A percentile compares a stretch with the other conserved stretches of the same genome.
Conservation (phyloP, 2,329 filamentous ascomycete genomes). For the Microcera coccophila region DNA sequence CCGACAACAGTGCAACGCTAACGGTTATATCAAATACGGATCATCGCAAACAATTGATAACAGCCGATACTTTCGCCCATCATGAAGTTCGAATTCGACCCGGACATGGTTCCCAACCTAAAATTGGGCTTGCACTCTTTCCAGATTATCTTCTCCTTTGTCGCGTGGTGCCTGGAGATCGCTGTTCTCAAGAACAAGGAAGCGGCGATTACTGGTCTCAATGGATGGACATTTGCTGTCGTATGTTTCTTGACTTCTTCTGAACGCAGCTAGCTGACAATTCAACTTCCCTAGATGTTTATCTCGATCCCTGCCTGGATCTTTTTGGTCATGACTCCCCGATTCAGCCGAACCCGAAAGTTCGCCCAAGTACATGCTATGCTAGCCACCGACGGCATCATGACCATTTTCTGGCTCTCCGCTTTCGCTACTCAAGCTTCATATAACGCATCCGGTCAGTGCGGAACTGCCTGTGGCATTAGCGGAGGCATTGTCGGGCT, state of each 20-base stretch:
- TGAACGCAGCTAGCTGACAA: slow-evolving; percentile 6
- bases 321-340: slow-evolving; percentile 61
- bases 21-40: too few species aligned
- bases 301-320: slow-evolving; percentile 61
- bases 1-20: too few species aligned
- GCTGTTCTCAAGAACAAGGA: slow-evolving; percentile 51
- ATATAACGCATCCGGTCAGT: slow-evolving; percentile 56
- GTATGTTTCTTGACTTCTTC: slow-evolving; percentile 39
- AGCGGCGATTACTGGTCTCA: slow-evolving; percentile 51
- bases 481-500: slow-evolving; percentile 62
- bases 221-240: slow-evolving; percentile 61
- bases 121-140: slow-evolving; percentile 56
- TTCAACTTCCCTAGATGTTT: slow-evolving; percentile 51
- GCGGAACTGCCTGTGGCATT: slow-evolving; percentile 53
- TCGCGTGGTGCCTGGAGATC: slow-evolving; percentile 58
- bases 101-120: slow-evolving; percentile 50
- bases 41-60: too few species aligned
- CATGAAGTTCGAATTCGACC: slow-evolving; percentile 50
- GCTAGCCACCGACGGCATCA: slow-evolving; percentile 54
- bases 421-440: slow-evolving; percentile 63
- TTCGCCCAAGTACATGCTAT: slow-evolving; percentile 61
- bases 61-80: slow-evolving; percentile 29
- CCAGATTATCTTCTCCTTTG: slow-evolving; percentile 52
- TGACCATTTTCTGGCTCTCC: slow-evolving; percentile 60
- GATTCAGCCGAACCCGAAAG: slow-evolving; percentile 58